Conservation (phyloP, 192 early-diverging fungal species). For the Pilobolus umbonatus region DNA sequence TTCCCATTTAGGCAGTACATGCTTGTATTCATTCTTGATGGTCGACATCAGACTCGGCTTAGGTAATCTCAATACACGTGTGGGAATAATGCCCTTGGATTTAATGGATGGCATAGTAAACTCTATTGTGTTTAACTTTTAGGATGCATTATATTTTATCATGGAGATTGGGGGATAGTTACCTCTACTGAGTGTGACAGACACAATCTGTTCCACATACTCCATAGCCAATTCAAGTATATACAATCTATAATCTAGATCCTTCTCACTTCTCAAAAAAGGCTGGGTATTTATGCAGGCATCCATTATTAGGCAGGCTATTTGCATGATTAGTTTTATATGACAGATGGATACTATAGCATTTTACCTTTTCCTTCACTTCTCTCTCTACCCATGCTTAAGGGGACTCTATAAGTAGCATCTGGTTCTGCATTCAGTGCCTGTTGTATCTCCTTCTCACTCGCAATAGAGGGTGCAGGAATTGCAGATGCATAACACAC, state of each 20-base stretch:
- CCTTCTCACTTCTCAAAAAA: constrained; percentile 45
- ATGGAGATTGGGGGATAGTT: constrained; percentile 16
- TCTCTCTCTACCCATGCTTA: constrained; percentile 48
- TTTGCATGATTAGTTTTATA: constrained; percentile 26
- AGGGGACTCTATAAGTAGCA: constrained; percentile 58
- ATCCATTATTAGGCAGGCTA: constrained; percentile 57
- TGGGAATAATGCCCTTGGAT: constrained; percentile 55
- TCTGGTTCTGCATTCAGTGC: constrained; percentile 58
- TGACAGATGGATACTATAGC: background rate
- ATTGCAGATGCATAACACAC: constrained; percentile 53
- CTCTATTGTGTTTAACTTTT: constrained; percentile 30
- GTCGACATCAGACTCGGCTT: constrained; percentile 45
- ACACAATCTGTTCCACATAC: constrained; percentile 61
- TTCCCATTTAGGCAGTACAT: background rate
- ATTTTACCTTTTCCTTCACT: constrained; percentile 25
- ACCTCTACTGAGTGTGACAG: constrained; percentile 55
- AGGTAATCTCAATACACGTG: constrained; percentile 47
- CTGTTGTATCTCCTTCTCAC: constrained; percentile 59
- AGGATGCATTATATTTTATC: background rate
- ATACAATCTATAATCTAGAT: constrained; percentile 63
- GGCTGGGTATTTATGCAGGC: constrained; percentile 60
- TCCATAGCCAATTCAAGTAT: constrained; percentile 63
- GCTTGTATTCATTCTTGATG: background rate
- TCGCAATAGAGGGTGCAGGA: constrained; percentile 47
- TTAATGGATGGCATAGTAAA: constrained; percentile 51